Evolutionary conservation across 371 early-diverging fungal genomes (phyloP).

Genomic region (Caulochytrium protostelioides): DNA sequence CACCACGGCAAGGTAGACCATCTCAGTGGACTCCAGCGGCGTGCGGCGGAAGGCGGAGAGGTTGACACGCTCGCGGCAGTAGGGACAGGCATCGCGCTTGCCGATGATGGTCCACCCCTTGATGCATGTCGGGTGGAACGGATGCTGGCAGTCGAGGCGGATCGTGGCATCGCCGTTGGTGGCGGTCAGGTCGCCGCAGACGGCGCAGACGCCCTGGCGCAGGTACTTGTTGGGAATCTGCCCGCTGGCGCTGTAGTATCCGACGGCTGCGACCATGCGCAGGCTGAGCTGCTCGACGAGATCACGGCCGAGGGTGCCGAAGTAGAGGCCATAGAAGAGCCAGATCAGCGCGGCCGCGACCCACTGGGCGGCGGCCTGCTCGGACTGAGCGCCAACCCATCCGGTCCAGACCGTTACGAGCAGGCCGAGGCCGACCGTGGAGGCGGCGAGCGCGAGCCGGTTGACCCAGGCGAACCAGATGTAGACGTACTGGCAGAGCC

Average conservation of each 20-base stretch:
- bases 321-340: slow-evolving; percentile 40
- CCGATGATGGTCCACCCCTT: slow-evolving; percentile 84
- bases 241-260: slow-evolving; percentile 23
- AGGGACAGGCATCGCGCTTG: slow-evolving; percentile 86
- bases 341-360: slow-evolving; percentile 14
- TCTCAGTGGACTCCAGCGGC: slow-evolving; percentile 34
- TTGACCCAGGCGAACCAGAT: slow-evolving; percentile 33
- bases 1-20: slow-evolving; percentile 49
- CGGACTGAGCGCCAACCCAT: neutral
- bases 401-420: slow-evolving; percentile 16
- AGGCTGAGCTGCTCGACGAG: slow-evolving; percentile 63
- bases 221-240: slow-evolving; percentile 30
- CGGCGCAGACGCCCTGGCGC: slow-evolving; percentile 51
- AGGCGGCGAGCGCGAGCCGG: slow-evolving; percentile 20
- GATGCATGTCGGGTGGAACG: slow-evolving; percentile 76
- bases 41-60: slow-evolving; percentile 49
- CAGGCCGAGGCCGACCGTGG: slow-evolving; percentile 20
- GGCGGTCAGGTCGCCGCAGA: slow-evolving; percentile 39
- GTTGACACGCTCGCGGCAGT: slow-evolving; percentile 77
- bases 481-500: slow-evolving; percentile 31
- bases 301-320: slow-evolving; percentile 49
- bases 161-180: slow-evolving; percentile 9
- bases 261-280: slow-evolving; percentile 58
- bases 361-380: neutral
- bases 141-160: slow-evolving; percentile 52